Evolutionary conservation across 2,329 filamentous ascomycete genomes (phyloP), one percentile per base, ranked within the genome.

Genomic region (Stemphylium vesicarium): DNA sequence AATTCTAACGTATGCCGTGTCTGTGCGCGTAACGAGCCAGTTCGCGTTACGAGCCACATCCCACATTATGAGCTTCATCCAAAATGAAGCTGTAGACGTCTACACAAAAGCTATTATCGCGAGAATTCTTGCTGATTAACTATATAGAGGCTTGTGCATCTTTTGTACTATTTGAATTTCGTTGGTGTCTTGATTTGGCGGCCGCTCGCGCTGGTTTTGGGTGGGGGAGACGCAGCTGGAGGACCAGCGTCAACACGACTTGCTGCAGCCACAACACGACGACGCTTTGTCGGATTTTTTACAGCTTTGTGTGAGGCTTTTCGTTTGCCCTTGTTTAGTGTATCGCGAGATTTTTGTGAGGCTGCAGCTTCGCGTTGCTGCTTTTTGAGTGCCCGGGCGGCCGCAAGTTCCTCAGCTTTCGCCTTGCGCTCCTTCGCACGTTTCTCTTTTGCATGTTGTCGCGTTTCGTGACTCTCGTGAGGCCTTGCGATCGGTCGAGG

Each of bases 311-410:
- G 32, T 42, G 12, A 50, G 9, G 32, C 38, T 42, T 41, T 49
- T 42, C n/a, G 15, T 31, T 50, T 50, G 42, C 12, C 20, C 7
- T 11, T 50, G 4, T 42, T 50, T 0, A 13, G 11, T 42, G 11
- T 42, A 50, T 42, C 2, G 22, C 12, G 15, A 22, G 31, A 1
- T 37, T 50, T 37, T 50, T 22, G 9, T 6, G 37, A 3, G 10
- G 45, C 41, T 49, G 18, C n/a, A 42, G 47, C 31, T 0, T 49
- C 4, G n/a, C 12, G 31, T 42, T 50, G 31, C 5, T 29, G 32
- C 38, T 50, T 49, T 41, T 49, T 42, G 11, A 48, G 45, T n/a
- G 9, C 36, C 36, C n/a, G n/a, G n/a, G n/a, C n/a, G n/a, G n/a
- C n/a, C n/a, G n/a, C n/a, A n/a, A n/a, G n/a, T n/a, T n/a, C n/a